Evolutionary conservation across 2,329 filamentous ascomycete species (phyloP).

Genomic region (Sporothrix variecibatus): DNA sequence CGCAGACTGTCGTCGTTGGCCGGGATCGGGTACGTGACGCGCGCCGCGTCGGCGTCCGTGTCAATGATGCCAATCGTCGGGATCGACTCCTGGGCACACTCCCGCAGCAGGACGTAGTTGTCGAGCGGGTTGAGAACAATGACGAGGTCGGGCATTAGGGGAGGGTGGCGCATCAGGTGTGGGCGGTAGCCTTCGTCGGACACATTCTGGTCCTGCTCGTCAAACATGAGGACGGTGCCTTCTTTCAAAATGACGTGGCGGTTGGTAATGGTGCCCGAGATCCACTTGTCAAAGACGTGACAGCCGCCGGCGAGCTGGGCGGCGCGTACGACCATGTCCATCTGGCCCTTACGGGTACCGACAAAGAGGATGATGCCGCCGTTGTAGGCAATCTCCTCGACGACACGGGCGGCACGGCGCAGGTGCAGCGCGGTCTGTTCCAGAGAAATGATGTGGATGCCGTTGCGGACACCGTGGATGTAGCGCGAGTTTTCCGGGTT

Average conservation of each 20-base stretch:
- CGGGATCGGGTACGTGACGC: slow-evolving; percentile 95
- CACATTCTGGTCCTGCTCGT: slow-evolving; percentile 66
- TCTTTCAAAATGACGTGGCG: slow-evolving; percentile 80
- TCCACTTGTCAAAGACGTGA: slow-evolving; percentile 92
- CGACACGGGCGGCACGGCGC: slow-evolving; percentile 88
- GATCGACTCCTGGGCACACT: slow-evolving; percentile 84
- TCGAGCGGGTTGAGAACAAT: slow-evolving; percentile 91
- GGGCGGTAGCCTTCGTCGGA: slow-evolving; percentile 62
- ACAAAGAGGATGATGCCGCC: slow-evolving; percentile 90
- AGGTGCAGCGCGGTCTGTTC: slow-evolving; percentile 87
- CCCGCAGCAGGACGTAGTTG: slow-evolving; percentile 86
- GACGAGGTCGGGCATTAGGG: slow-evolving; percentile 83
- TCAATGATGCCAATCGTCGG: slow-evolving; percentile 95
- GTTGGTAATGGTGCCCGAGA: slow-evolving; percentile 88
- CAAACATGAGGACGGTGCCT: slow-evolving; percentile 71
- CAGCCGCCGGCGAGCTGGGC: slow-evolving; percentile 76
- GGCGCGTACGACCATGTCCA: slow-evolving; percentile 76
- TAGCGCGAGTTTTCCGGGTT: slow-evolving; percentile 92
- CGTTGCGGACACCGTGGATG: slow-evolving; percentile 86
- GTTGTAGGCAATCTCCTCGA: slow-evolving; percentile 78
- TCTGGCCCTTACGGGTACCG: slow-evolving; percentile 81
- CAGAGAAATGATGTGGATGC: slow-evolving; percentile 89
- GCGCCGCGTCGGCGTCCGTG: slow-evolving; percentile 87
- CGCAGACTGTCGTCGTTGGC: slow-evolving; percentile 95
- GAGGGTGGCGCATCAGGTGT: slow-evolving; percentile 62